A percentile compares a stretch with the other conserved stretches of the same genome.
Conservation (phyloP, 108 stramenopile species). For the Epipyxis sp. region DNA sequence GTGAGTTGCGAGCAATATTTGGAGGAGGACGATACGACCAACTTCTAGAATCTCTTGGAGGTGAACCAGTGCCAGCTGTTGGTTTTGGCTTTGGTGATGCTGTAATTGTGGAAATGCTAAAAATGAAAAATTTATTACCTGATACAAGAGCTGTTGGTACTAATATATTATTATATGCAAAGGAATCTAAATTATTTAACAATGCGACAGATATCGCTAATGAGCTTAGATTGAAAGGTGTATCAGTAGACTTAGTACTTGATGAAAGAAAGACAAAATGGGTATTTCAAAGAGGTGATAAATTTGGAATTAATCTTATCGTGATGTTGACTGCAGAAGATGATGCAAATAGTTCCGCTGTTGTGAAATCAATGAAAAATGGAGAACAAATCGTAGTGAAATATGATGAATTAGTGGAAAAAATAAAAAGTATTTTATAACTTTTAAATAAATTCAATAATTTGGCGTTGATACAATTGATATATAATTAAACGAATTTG, state of each 20-base stretch:
- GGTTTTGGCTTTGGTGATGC: constrained; percentile 99
- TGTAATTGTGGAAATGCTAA: constrained; percentile 90
- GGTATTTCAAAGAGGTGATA: constrained; percentile 90
- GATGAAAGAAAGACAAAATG: constrained; percentile 88
- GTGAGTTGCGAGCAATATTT: constrained; percentile 90
- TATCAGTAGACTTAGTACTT: constrained; percentile 80
- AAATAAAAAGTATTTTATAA: too few species aligned
- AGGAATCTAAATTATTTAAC: constrained; percentile 62
- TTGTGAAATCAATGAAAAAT: constrained; percentile 67
- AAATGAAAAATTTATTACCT: constrained; percentile 77
- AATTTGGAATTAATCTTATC: constrained; percentile 73
- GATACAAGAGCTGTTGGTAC: constrained; percentile 68
- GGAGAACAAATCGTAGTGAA: constrained; percentile 67
- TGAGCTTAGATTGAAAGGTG: constrained; percentile 66
- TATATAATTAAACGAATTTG: too few species aligned
- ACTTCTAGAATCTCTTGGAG: constrained; percentile 88
- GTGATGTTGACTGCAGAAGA: constrained; percentile 82
- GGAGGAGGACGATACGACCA: constrained; percentile 96
- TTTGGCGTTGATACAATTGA: too few species aligned
- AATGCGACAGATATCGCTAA: constrained; percentile 65
- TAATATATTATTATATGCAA: constrained; percentile 78
- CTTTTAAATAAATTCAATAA: too few species aligned
- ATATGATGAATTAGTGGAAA: constrained; percentile 55
- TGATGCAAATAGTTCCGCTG: constrained; percentile 71
- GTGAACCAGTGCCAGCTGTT: constrained; percentile 82